Evolutionary conservation across 2,329 filamentous ascomycete genomes (phyloP), one percentile per base, ranked within the genome.

Genomic region (Ceratocystis huliohia): DNA sequence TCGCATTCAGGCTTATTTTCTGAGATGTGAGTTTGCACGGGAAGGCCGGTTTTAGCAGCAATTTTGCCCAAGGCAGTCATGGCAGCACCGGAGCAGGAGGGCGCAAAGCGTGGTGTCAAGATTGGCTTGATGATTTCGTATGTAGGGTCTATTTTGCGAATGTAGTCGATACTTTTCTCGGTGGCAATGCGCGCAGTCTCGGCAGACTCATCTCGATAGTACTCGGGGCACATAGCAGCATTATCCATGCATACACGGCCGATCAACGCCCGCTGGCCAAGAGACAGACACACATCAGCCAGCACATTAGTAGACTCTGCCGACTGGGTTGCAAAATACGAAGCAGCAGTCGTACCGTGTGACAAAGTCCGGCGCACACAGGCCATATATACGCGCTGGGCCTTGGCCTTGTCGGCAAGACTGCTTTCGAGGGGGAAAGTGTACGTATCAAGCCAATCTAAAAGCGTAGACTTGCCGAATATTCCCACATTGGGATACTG

Each of bases 241-340:
- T 82, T 81, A 74, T 97, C 91, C 94, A 99, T 97, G 79, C 92
- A 96, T n/a, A 95, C 89, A 50, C 94, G 82, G 41, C 94, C 94
- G 50, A 99, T 84, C 70, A 97, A 89, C 5, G 94, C 94, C 65
- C 94, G 82, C 76, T 99, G 94, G 57, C 94, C 94, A 30, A 84
- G 78, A 0, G 77, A 74, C n/a, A 89, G 80, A 72, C 93, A 96
- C 20, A 96, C 83, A 69, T 90, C 85, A 0, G 92, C 89, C 5
- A 99, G 86, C 6, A 96, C 82, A 73, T 96, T 96, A n/a, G 94
- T 99, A 1, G 91, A 85, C 0, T 84, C 80, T 1, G 96, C 88
- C 74, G 96, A 87, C 69, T 91, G 85, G 30, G 94, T 97, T 67
- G 93, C 93, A 75, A 89, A 97, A 80, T 97, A 97, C n/a, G 90